These are phyloP conservation scores for Tolypocladium pustulatum DNA, from an alignment of 2,329 filamentous ascomycete species.

Conservation along the genomic window DNA sequence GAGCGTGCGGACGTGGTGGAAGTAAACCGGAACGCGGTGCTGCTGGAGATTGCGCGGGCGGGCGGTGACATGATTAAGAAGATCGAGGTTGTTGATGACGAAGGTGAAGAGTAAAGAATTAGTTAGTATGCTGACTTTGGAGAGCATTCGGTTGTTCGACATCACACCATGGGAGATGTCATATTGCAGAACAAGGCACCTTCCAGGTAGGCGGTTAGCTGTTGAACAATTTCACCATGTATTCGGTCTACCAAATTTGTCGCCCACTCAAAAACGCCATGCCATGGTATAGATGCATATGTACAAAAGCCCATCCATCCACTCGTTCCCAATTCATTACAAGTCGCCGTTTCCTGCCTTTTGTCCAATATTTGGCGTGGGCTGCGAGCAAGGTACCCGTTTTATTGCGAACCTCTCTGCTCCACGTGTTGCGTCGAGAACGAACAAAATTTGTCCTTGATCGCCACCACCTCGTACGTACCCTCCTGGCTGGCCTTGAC, in stretches of 20 bases:
- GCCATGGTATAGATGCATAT: constrained; percentile 29
- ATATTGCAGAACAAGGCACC: background rate
- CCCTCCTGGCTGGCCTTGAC: constrained; percentile 86
- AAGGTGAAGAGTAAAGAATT: constrained; percentile 1
- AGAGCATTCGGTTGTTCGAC: background rate
- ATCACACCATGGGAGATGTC: background rate
- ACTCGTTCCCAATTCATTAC: constrained; percentile 5
- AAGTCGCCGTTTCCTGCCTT: constrained; percentile 17
- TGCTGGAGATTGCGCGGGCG: constrained; percentile 62
- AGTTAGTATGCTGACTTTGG: background rate
- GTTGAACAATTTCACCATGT: background rate
- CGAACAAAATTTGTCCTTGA: constrained; percentile 87
- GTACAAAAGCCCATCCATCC: constrained; percentile 12
- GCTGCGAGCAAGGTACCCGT: background rate
- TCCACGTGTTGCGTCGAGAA: constrained; percentile 63
- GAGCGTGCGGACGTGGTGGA: constrained; percentile 38
- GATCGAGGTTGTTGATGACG: constrained; percentile 39
- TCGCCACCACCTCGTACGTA: constrained; percentile 92
- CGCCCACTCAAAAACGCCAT: constrained; percentile 16
- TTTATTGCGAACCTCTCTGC: constrained; percentile 26
- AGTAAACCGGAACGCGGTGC: constrained; percentile 56
- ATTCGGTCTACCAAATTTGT: constrained; percentile 4
- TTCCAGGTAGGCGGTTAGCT: background rate
- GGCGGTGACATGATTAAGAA: constrained; percentile 57
- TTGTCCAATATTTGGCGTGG: constrained; percentile 28